Percentiles rank a stretch among this genome's conserved stretches.
phyloP scores from a whole-genome alignment of 805 yeast genomes.

The Hanseniaspora meyeri region DNA sequence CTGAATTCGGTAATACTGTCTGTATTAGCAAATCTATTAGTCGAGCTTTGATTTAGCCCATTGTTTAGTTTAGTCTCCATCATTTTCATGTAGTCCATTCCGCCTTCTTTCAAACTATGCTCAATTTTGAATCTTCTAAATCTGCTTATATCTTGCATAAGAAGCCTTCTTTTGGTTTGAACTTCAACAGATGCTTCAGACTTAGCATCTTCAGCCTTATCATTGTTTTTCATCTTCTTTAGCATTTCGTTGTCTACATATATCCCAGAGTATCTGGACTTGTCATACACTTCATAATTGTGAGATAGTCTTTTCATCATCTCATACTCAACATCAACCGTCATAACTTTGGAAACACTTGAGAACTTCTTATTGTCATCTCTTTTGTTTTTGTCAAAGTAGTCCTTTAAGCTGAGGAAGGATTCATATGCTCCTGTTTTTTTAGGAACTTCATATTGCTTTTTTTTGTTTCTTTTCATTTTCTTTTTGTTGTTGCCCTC shows the following conservation, averaged over 20 bases:
- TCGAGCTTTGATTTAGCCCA: background rate
- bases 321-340: background rate
- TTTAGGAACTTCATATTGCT: background rate
- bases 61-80: background rate
- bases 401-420: background rate
- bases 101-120: background rate
- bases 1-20: background rate
- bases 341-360: background rate
- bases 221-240: background rate
- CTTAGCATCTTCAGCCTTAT: no score
- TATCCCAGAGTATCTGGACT: background rate
- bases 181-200: background rate
- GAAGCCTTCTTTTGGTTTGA: background rate
- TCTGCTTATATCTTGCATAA: constrained; percentile 4
- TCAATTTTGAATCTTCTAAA: constrained; percentile 8
- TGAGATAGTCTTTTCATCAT: constrained; percentile 1
- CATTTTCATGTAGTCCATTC: background rate
- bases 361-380: background rate
- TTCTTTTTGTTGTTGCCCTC: background rate
- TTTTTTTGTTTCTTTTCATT: background rate
- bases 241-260: background rate
- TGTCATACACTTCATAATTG: background rate
- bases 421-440: background rate
- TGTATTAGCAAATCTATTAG: background rate
- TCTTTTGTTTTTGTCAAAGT: background rate